phyloP scores from a whole-genome alignment of 1,284 basidiomycete species.

The Stereum hirsutum region DNA sequence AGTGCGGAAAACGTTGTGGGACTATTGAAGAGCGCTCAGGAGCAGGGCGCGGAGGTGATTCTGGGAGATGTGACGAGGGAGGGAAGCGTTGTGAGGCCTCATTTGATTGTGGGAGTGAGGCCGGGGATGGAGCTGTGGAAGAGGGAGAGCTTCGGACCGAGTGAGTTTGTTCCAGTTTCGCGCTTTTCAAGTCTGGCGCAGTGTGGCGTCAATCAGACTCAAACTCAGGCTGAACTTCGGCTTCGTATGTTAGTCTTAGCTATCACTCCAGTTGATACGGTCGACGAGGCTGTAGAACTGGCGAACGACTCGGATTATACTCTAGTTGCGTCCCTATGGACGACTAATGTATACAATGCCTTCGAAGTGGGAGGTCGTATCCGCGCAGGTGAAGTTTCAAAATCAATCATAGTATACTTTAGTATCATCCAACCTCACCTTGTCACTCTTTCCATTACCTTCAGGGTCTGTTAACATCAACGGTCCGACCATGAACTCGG shows the following conservation, averaged over 20 bases:
- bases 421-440: no score
- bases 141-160: conserved; percentile 53
- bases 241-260: conserved; percentile 30
- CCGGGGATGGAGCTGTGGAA: conserved; percentile 43
- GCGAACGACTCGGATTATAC: conserved; percentile 50
- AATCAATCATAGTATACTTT: no score
- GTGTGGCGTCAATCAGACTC: no score
- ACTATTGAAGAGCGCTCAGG: conserved; percentile 41
- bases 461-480: conserved; percentile 34
- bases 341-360: conserved; percentile 35
- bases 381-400: conserved; percentile 37
- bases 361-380: conserved; percentile 40
- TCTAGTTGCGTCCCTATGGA: conserved; percentile 45
- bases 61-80: conserved; percentile 34
- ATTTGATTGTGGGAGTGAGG: conserved; percentile 39
- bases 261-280: conserved; percentile 35
- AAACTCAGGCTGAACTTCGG: neutral
- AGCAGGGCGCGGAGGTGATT: conserved; percentile 41
- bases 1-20: conserved; percentile 40
- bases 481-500: conserved; percentile 20
- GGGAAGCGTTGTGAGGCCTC: conserved; percentile 42
- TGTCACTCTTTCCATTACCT: conserved; percentile 4
- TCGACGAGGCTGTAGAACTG: conserved; percentile 43
- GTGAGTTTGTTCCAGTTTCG: conserved; percentile 21
- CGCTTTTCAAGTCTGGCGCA: neutral